Evolutionary conservation across 2,329 filamentous ascomycete genomes (phyloP).

Genomic region (Fusarium begoniae): DNA sequence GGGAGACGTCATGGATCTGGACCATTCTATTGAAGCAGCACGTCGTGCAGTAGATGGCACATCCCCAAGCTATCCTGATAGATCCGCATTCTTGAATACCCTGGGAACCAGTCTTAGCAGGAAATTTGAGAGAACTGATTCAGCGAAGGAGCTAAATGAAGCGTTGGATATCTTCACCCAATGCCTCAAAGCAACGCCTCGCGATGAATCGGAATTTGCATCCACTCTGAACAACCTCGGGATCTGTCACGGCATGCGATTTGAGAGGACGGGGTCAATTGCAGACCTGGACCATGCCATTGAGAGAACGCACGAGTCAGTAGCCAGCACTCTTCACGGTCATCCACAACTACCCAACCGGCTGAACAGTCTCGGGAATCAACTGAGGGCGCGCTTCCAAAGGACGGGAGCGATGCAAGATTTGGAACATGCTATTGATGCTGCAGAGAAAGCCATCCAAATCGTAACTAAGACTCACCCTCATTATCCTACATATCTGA

Average conservation of each 20-base stretch:
- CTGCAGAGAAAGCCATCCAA: not conserved
- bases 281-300: not conserved
- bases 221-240: not conserved
- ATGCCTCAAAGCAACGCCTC: not conserved
- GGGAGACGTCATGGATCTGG: not conserved
- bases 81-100: not conserved
- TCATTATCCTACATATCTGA: not conserved
- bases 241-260: not conserved
- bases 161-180: not conserved
- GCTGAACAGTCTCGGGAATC: not conserved
- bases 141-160: not conserved
- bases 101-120: not conserved
- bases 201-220: accelerated
- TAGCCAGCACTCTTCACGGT: accelerated
- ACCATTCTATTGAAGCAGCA: not conserved
- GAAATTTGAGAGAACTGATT: not conserved
- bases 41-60: not conserved
- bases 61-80: not conserved
- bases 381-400: not conserved
- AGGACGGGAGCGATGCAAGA: not conserved
- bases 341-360: not conserved
- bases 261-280: not conserved
- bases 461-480: not conserved
- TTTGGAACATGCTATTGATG: not conserved
- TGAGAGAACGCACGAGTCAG: not conserved